Percentiles rank a stretch among this genome's conserved stretches.
Evolutionary conservation across 176 grass and related monocot species (phyloP).

Genomic region (Cocos nucifera): DNA sequence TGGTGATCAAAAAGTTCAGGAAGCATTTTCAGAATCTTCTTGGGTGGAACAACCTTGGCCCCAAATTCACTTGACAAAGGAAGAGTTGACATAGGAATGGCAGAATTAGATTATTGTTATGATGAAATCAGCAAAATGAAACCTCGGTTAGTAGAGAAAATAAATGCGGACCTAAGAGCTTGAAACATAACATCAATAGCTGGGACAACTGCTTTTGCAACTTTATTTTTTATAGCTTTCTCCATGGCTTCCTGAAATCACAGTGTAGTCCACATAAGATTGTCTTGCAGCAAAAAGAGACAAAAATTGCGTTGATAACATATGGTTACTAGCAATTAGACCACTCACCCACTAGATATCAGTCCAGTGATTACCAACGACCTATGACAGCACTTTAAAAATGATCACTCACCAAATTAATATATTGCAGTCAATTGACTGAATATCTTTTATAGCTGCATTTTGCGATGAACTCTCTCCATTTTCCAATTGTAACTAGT

Average conservation of each 20-base stretch:
- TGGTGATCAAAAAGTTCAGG: slow-evolving; percentile 96
- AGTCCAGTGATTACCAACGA: too few species aligned
- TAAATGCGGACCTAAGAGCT: slow-evolving; percentile 66
- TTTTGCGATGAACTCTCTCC: too few species aligned
- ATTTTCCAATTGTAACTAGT: too few species aligned
- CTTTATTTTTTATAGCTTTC: slow-evolving; percentile 97
- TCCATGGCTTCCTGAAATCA: slow-evolving; percentile 92
- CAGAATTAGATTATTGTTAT: too few species aligned
- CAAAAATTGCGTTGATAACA: too few species aligned
- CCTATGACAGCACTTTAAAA: too few species aligned
- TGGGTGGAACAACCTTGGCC: slow-evolving; percentile 77
- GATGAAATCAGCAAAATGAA: too few species aligned
- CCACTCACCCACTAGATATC: too few species aligned
- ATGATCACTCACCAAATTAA: too few species aligned
- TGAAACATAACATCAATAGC: slow-evolving; percentile 99
- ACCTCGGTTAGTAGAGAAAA: background rate
- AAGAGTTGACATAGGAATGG: background rate
- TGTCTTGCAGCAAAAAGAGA: background rate
- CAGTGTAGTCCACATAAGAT: slow-evolving; percentile 8
- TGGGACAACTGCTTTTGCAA: slow-evolving; percentile 98
- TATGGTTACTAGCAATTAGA: too few species aligned
- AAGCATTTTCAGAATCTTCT: slow-evolving; percentile 99
- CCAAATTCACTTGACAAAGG: slow-evolving; percentile 72
- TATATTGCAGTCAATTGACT: too few species aligned
- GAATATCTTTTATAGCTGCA: too few species aligned